Evolutionary conservation across 2,329 filamentous ascomycete species (phyloP).

Genomic region (Ambrosiella xylebori): DNA sequence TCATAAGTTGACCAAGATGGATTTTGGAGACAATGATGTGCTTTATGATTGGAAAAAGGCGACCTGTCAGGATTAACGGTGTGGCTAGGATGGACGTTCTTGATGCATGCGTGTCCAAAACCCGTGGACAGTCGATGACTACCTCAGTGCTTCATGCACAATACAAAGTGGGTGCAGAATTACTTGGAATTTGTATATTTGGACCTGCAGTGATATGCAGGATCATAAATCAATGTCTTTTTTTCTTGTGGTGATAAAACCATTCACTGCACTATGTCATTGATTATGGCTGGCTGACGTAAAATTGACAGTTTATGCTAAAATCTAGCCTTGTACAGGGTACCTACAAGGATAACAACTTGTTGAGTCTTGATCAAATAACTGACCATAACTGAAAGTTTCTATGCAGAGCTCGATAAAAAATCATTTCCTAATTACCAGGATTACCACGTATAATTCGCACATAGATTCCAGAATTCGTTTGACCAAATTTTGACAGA

Average conservation of each 20-base stretch:
- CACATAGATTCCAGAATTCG: too few relatives aligned
- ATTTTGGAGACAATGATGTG: background rate
- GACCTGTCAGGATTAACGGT: slow-evolving; percentile 1
- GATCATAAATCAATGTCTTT: background rate
- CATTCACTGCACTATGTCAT: too few relatives aligned
- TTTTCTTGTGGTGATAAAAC: background rate
- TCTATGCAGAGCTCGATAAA: too few relatives aligned
- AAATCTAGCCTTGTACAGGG: too few relatives aligned
- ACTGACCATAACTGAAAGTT: too few relatives aligned
- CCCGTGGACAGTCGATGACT: background rate
- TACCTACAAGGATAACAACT: too few relatives aligned
- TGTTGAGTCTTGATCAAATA: too few relatives aligned
- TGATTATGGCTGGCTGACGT: too few relatives aligned
- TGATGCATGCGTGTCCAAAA: background rate
- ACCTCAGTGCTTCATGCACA: background rate
- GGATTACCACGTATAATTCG: too few relatives aligned
- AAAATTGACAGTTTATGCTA: too few relatives aligned
- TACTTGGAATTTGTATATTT: background rate
- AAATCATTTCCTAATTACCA: too few relatives aligned
- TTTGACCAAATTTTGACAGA: too few relatives aligned
- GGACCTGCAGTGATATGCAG: background rate
- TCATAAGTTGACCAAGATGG: background rate
- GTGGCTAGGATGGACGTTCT: background rate
- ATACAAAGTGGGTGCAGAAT: slow-evolving; percentile 1
- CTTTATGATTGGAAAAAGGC: background rate